A percentile compares a stretch with the other conserved stretches of the same genome.
These are phyloP conservation scores for Fusarium lyarnte DNA, from an alignment of 2,329 filamentous ascomycete species.

Conservation along the genomic window DNA sequence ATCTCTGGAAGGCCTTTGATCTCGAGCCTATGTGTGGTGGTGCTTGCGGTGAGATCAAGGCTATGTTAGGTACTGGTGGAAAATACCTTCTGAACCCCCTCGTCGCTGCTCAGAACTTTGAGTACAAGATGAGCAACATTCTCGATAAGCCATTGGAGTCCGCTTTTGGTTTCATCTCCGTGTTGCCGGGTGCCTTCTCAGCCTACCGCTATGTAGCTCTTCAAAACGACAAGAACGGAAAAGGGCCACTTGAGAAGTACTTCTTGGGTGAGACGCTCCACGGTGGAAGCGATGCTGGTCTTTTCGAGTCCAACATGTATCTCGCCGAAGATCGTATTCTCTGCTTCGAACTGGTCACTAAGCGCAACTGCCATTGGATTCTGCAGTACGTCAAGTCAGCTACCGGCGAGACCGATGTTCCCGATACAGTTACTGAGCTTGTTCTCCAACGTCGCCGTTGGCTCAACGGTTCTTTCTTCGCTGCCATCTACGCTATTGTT, in stretches of 20 bases:
- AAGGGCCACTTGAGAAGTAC: conserved; percentile 94
- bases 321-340: conserved; percentile 98
- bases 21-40: conserved; percentile 97
- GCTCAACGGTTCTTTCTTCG: conserved; percentile 98
- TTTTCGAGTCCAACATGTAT: conserved; percentile 99
- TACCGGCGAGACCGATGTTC: conserved; percentile 96
- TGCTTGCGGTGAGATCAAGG: conserved; percentile 98
- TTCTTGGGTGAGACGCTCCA: conserved; percentile 98
- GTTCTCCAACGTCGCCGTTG: conserved; percentile 95
- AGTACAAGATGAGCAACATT: conserved; percentile 99
- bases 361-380: conserved; percentile 97
- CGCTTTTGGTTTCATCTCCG: conserved; percentile 96
- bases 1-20: conserved; percentile 98
- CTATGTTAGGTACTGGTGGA: conserved; percentile 86
- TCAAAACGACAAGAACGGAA: conserved; percentile 94
- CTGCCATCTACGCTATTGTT: conserved; percentile 91
- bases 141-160: conserved; percentile 97
- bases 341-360: conserved; percentile 97
- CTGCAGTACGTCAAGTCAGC: conserved; percentile 98
- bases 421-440: conserved; percentile 91
- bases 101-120: conserved; percentile 96
- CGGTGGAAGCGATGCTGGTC: conserved; percentile 87
- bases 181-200: conserved; percentile 97
- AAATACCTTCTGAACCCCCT: conserved; percentile 93
- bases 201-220: conserved; percentile 94